Percentiles rank a stretch among this genome's conserved stretches.
Evolutionary conservation across 2,329 filamentous ascomycete species (phyloP).

Genomic region (Hypoxylon sp.): DNA sequence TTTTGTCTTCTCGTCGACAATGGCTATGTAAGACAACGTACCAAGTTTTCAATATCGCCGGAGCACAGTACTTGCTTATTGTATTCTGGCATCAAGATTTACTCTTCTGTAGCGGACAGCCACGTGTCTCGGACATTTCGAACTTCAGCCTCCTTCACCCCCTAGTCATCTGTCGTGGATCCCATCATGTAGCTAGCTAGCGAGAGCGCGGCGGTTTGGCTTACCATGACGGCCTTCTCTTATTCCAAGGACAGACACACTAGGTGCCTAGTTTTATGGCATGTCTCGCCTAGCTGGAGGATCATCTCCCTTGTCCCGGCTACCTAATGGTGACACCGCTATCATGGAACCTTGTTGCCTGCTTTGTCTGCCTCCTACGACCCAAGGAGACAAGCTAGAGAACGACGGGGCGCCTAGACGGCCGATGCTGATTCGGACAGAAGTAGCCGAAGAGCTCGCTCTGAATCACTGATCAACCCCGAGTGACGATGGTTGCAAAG

Average conservation of each 20-base stretch:
- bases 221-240: constrained; percentile 27
- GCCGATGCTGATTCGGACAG: constrained; percentile 30
- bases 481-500: constrained; percentile 37
- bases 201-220: constrained; percentile 16
- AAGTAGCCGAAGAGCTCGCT: constrained; percentile 20
- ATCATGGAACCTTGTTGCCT: constrained; percentile 29
- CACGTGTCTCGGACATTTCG: constrained; percentile 44
- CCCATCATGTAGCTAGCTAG: constrained; percentile 16
- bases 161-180: constrained; percentile 27
- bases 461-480: constrained; percentile 24
- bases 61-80: constrained; percentile 22
- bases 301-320: constrained; percentile 39
- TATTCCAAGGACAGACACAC: constrained; percentile 13
- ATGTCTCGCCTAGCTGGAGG: constrained; percentile 34
- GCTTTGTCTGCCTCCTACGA: constrained; percentile 13
- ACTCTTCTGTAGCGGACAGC: constrained; percentile 30
- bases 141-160: constrained; percentile 36
- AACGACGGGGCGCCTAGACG: constrained; percentile 8
- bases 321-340: constrained; percentile 29
- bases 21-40: constrained; percentile 26
- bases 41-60: constrained; percentile 34
- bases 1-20: constrained; percentile 5
- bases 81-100: constrained; percentile 29
- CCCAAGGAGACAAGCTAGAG: constrained; percentile 20
- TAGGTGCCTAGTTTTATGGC: constrained; percentile 25